Base-by-base conservation (phyloP, 805 yeast genomes). In the Candida insectorum region DNA sequence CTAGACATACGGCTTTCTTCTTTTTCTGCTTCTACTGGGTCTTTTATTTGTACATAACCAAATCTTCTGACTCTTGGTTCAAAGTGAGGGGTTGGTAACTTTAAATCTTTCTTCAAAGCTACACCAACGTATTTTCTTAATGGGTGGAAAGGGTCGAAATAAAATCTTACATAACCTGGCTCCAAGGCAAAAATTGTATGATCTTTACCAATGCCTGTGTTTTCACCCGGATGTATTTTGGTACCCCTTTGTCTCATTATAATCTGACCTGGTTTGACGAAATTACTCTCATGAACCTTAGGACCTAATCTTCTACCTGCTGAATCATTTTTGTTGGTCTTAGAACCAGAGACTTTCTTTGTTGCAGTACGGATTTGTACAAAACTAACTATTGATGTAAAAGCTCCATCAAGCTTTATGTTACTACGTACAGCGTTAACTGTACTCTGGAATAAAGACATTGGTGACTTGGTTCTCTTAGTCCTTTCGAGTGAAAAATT, bases 121-220 rank as follows among this genome's bases (percentile, higher is more conserved):
- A 93, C 79, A 24, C 98, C 98, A 43, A 88, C 84, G 53, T 85
- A 86, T 54, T 80, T 83, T 54, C 97, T 79, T 56, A 79, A 77
- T 26, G 97, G 97, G 54, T 93, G 97, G 71, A 93, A 93, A 4
- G 98, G 97, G 65, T 93, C 96, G 40, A 81, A 65, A 60, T 93
- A 93, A 62, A 77, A 93, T 43, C 94, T 76, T 19, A 91, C 97
- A 56, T 69, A 87, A 16, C 98, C 98, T 3, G 96, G 96, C 54
- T 93, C 97, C 22, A 69, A 51, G 3, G 98, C 96, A 58, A 71
- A 87, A 20, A 93, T 74, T 2, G 98, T 91, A 58, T 89, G 97
- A 58, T 93, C 97, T 50, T 78, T 81, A 43, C 98, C 98, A 40
- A 91, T 85, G 6, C 79, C 80, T 8, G 79, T 84, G 48, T 93